Evolutionary conservation across 2,329 filamentous ascomycete species (phyloP), one percentile per base, ranked within the genome.

Genomic region (Cytospora piceae): DNA sequence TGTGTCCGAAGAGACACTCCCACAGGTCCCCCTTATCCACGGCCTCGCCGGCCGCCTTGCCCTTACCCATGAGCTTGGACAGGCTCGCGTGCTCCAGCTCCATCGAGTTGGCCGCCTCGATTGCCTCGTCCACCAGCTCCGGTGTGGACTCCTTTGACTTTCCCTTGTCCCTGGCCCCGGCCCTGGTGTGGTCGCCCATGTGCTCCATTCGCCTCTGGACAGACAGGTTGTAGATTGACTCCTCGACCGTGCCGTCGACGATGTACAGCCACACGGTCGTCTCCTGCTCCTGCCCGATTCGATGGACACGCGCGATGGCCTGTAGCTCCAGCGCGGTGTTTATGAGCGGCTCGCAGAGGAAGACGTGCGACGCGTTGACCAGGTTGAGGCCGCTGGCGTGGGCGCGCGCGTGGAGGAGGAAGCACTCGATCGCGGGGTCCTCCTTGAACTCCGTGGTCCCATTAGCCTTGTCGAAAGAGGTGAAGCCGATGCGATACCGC

Each of bases 241-340:
- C 90, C 74, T 99, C 95, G 0, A 98, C 92, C 0, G 94, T 96
- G 60, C 91, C 92, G 20, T 90, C 87, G n/a, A 97, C 86, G 2
- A 98, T 84, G 75, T 98, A 98, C 76, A 97, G 90, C 91, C 94
- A 98, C 1, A 98, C 93, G 0, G 92, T 97, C 0, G 95, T 99
- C 70, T 91, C 85, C 60, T 91, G 88, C 69, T 89, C 84, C 77
- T 98, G 95, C 0, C 95, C 95, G 69, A 99, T 99, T 42, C 95
- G 88, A 74, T 99, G 93, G 1, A 99, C 94, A 64, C 95, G 90
- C 0, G 94, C 94, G 73, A 98, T 96, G 17, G 94, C 94, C 76
- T 99, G 95, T 12, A 98, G 83, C 77, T 98, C 95, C 20, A 99
- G 87, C 0, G 94, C 93, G 0, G 94, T 94, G 74, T 98, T 97